Conservation (phyloP, 2,329 filamentous ascomycete species). For the Exophiala bonariae region DNA sequence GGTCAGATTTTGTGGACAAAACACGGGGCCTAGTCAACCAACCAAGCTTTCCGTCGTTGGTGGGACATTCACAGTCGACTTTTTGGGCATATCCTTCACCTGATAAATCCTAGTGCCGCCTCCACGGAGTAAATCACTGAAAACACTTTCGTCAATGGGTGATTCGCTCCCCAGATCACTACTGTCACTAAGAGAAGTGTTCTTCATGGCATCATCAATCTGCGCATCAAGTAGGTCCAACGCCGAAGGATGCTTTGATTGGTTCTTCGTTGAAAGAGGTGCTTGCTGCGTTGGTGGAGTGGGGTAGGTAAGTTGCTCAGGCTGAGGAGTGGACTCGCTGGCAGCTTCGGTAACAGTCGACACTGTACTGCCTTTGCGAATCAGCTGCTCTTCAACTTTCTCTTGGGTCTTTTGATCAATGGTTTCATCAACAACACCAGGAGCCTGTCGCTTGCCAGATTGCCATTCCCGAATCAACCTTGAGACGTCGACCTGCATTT, state of each 20-base stretch:
- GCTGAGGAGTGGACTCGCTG: background rate
- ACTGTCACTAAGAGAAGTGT: background rate
- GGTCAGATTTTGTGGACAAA: too few relatives aligned
- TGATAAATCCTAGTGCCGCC: background rate
- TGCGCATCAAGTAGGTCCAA: background rate
- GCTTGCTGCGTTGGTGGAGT: background rate
- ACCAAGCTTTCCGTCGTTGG: too few relatives aligned
- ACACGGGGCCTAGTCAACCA: too few relatives aligned
- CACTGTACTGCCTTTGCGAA: slow-evolving; percentile 6
- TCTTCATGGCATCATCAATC: background rate
- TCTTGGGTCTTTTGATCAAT: slow-evolving; percentile 22
- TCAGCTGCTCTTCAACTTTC: slow-evolving; percentile 3
- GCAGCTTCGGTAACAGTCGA: slow-evolving; percentile 10
- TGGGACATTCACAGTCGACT: too few relatives aligned
- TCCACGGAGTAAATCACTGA: slow-evolving; percentile 8
- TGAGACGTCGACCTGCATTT: slow-evolving; percentile 51
- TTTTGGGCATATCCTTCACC: background rate
- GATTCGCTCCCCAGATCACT: slow-evolving; percentile 10
- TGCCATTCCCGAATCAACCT: slow-evolving; percentile 40
- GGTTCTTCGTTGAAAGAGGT: background rate
- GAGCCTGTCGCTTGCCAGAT: slow-evolving; percentile 15
- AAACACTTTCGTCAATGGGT: slow-evolving; percentile 10
- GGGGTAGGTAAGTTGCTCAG: background rate
- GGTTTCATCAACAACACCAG: slow-evolving; percentile 22
- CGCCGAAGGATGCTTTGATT: background rate